Evolutionary conservation across 257 asterid species (phyloP).

Genomic region (Solanum chilense): DNA sequence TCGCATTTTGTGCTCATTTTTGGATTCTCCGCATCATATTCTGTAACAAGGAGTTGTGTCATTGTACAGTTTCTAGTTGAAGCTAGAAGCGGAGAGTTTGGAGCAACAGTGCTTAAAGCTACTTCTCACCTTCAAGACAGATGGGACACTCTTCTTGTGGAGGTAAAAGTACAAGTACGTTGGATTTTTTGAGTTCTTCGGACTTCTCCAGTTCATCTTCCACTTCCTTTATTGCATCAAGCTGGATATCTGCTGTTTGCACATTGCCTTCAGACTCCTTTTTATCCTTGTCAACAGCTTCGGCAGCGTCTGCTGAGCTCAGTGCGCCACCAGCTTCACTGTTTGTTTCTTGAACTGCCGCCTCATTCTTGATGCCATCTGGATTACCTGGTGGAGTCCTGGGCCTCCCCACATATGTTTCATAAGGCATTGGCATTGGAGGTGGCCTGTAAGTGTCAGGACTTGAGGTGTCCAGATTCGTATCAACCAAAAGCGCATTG

Average conservation of each 20-base stretch:
- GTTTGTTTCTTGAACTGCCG: conserved; percentile 21
- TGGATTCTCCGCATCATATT: conserved; percentile 79
- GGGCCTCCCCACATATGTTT: conserved; percentile 32
- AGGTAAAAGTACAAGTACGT: conserved; percentile 16
- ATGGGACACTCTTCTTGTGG: conserved; percentile 80
- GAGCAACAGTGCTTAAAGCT: background rate
- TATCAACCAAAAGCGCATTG: conserved; percentile 70
- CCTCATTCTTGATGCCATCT: conserved; percentile 34
- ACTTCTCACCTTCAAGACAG: conserved; percentile 74
- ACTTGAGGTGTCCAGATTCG: conserved; percentile 73
- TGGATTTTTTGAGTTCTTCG: conserved; percentile 49
- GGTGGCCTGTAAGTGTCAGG: conserved; percentile 80
- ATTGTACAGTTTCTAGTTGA: background rate
- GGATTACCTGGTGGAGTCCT: conserved; percentile 27
- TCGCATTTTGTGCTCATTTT: conserved; percentile 76
- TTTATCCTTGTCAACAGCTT: conserved; percentile 25
- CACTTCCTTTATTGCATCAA: conserved; percentile 26
- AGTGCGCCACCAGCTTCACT: conserved; percentile 23
- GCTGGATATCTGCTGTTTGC: conserved; percentile 14
- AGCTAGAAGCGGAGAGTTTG: background rate
- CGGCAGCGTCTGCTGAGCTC: conserved; percentile 31
- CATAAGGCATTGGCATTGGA: conserved; percentile 77
- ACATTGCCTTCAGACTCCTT: conserved; percentile 39
- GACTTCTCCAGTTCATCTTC: conserved; percentile 36
- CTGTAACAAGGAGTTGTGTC: conserved; percentile 28